These are phyloP conservation scores for Zangia roseola DNA, from an alignment of 768 basidiomycete species.

Conservation along the genomic window DNA sequence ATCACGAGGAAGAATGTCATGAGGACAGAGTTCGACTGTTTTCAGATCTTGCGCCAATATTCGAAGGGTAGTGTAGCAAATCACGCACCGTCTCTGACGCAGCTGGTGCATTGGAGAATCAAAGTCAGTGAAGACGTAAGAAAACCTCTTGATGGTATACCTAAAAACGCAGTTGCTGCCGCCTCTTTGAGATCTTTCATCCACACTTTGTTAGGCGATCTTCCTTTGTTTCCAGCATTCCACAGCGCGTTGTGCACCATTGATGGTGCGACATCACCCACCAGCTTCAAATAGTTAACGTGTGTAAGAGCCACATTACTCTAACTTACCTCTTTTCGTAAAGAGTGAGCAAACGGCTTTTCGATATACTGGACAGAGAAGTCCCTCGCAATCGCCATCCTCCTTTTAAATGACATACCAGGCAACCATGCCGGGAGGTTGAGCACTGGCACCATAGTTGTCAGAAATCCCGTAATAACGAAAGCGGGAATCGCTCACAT, in stretches of 20 bases:
- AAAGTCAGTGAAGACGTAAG: no score
- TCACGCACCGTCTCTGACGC: slow-evolving; percentile 9
- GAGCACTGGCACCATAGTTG: background rate
- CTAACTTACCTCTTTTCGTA: background rate
- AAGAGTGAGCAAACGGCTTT: background rate
- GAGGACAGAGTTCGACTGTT: background rate
- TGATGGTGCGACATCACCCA: no score
- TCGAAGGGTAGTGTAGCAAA: background rate
- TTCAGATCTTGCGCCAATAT: no score
- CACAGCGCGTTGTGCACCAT: slow-evolving; percentile 8
- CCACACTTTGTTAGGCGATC: background rate
- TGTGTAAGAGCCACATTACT: background rate
- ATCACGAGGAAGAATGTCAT: slow-evolving; percentile 12
- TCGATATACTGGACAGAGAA: background rate
- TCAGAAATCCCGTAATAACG: no score
- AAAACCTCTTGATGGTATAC: background rate
- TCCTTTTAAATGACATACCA: slow-evolving; percentile 6
- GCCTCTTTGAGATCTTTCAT: slow-evolving; percentile 2
- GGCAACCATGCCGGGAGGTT: slow-evolving; percentile 8
- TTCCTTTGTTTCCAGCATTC: no score
- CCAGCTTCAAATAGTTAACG: no score
- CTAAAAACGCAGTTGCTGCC: background rate
- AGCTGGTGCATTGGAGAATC: no score
- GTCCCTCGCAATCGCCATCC: background rate
- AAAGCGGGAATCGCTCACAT: no score